phyloP scores from a whole-genome alignment of 768 basidiomycete species.

The Hydnomerulius pinastri region DNA sequence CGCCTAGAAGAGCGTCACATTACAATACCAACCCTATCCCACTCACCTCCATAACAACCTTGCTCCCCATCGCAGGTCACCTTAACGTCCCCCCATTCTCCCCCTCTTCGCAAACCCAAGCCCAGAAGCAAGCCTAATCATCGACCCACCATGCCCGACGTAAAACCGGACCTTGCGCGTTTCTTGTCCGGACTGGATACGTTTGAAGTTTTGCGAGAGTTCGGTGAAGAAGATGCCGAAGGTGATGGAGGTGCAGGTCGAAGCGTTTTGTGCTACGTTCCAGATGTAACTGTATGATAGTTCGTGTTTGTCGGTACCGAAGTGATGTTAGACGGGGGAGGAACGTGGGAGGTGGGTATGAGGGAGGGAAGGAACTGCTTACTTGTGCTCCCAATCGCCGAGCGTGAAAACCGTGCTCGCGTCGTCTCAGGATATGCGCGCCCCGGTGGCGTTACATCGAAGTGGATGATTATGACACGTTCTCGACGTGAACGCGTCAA shows the following conservation, averaged over 20 bases:
- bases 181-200: slow-evolving; percentile 35
- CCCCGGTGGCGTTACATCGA: slow-evolving; percentile 45
- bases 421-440: slow-evolving; percentile 44
- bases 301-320: no score
- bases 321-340: no score
- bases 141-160: slow-evolving; percentile 51
- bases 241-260: slow-evolving; percentile 43
- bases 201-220: slow-evolving; percentile 40
- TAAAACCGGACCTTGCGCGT: slow-evolving; percentile 41
- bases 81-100: slow-evolving; percentile 30
- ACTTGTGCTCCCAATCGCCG: slow-evolving; percentile 65
- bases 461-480: slow-evolving; percentile 47
- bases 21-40: background rate
- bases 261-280: slow-evolving; percentile 46
- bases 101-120: slow-evolving; percentile 41
- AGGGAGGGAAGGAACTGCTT: no score
- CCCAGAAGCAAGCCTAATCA: slow-evolving; percentile 42
- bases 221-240: slow-evolving; percentile 51
- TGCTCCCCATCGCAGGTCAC: slow-evolving; percentile 51
- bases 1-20: background rate
- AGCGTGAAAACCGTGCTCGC: slow-evolving; percentile 55
- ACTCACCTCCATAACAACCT: slow-evolving; percentile 48
- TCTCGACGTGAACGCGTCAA: slow-evolving; percentile 53
- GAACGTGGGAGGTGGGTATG: no score
- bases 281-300: slow-evolving; percentile 59